Evolutionary conservation across 768 basidiomycete genomes (phyloP), one percentile per base, ranked within the genome.

Genomic region (Lepiota venenata): DNA sequence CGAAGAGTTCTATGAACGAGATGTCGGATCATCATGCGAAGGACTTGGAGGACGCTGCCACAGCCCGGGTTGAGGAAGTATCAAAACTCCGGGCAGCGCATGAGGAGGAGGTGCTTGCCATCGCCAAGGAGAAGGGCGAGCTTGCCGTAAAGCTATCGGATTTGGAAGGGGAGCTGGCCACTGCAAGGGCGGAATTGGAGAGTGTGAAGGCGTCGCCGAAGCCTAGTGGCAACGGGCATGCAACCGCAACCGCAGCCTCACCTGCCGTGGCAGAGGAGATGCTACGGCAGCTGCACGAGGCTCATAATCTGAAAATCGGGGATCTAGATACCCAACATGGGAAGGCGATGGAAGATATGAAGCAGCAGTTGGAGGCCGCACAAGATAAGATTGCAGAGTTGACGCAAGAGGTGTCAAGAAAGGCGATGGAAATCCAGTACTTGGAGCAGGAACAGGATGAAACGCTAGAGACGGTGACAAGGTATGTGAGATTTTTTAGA

Each of bases 391-490:
- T 80, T 37, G 72, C 74, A 16, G 83, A 84, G 47, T 71, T 85
- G 42, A 75, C 84, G 61, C 73, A 79, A 54, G 84, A 88, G 58
- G 70, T 88, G 49, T 74, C 71, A 4, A 77, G 86, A 57, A 91
- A 90, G 68, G 76, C 77, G 54, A 85, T 93, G 88, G 91, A 93
- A 70, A 86, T 92, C 43, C 77, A 82, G 59, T 88, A 85, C 68
- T 76, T 90, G 52, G 89, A 90, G 64, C 81, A 84, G 65, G 88
- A 91, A 21, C 82, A 87, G 64, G 88, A 91, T 39, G 91, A 93
- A 60, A 81, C 63, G 57, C 15, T 21, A 36, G 57, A 58, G 36
- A 36, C 22, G 35, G 52, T 58, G 47, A 58, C 54, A 27, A 59
- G 47, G 43, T 59, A 48, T 52, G 49, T 56, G 39, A 50, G 40